Conservation (phyloP, 345 rosid genomes). For the Psidium guajava region DNA sequence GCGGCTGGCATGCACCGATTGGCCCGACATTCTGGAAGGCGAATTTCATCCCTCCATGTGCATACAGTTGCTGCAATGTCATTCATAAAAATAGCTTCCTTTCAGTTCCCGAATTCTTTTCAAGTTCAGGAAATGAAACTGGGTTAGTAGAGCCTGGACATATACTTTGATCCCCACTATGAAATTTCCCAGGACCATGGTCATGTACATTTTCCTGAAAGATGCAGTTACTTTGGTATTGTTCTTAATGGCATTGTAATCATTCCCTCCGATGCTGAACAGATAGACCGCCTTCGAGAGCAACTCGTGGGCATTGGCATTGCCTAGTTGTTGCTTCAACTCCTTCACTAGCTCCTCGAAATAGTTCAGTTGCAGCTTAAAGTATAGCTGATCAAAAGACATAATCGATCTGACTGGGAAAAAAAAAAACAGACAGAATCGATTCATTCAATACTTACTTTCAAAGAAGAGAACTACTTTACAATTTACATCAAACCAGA, state of each 20-base stretch:
- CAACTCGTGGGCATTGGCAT: background rate
- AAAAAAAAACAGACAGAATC: too few relatives aligned
- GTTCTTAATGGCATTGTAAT: background rate
- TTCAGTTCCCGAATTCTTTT: background rate
- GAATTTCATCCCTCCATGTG: slow-evolving; percentile 1
- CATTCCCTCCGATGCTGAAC: slow-evolving; percentile 9
- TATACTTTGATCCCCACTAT: background rate
- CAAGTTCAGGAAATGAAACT: background rate
- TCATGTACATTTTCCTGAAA: background rate
- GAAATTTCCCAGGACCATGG: background rate
- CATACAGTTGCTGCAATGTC: slow-evolving; percentile 3
- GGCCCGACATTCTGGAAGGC: slow-evolving; percentile 16
- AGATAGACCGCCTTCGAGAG: slow-evolving; percentile 7
- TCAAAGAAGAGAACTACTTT: background rate
- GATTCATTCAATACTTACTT: background rate
- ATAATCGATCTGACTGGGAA: background rate
- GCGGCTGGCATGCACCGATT: slow-evolving; percentile 7
- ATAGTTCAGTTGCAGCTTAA: slow-evolving; percentile 3
- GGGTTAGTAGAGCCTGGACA: background rate
- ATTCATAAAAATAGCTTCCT: too few relatives aligned
- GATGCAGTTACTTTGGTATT: background rate
- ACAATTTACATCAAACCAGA: background rate
- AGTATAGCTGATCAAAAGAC: slow-evolving; percentile 2
- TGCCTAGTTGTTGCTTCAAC: slow-evolving; percentile 4
- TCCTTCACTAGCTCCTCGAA: slow-evolving; percentile 5